phyloP scores from a whole-genome alignment of 306 rosid genomes.

The Cyamopsis tetragonoloba region DNA sequence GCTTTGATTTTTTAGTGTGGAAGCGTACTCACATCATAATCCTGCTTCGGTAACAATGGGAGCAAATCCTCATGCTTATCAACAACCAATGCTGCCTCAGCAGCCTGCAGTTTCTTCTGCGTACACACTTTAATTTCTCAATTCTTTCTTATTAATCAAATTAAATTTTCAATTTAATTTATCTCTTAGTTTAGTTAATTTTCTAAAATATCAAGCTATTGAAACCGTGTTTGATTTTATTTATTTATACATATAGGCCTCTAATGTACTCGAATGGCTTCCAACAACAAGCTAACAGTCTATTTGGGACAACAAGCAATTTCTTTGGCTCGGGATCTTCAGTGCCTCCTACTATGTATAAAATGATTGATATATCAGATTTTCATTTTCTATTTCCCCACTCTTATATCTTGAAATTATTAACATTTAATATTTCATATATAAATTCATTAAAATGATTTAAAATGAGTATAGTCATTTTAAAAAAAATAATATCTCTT shows the following conservation, averaged over 20 bases:
- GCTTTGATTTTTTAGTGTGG: slow-evolving; percentile 1
- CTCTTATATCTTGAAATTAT: neutral
- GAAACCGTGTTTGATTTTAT: neutral
- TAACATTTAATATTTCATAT: neutral
- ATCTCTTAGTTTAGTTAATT: neutral
- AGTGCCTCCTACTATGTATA: neutral
- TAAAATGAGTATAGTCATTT: neutral
- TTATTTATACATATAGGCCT: slow-evolving; percentile 15
- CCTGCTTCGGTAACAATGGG: neutral
- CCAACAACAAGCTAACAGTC: neutral
- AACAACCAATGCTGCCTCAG: neutral
- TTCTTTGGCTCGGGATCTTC: neutral
- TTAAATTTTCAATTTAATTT: neutral
- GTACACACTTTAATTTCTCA: neutral
- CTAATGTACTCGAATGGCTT: neutral
- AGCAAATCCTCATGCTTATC: neutral
- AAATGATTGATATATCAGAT: neutral
- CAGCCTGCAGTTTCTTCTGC: neutral
- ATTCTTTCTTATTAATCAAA: no score
- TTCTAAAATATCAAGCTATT: neutral
- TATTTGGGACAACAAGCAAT: neutral
- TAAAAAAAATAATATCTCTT: neutral
- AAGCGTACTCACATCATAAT: neutral
- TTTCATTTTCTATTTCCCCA: neutral
- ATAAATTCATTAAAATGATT: neutral